Evolutionary conservation across 495 filamentous ascomycete genomes (phyloP).

Genomic region (Cryomyces minteri): DNA sequence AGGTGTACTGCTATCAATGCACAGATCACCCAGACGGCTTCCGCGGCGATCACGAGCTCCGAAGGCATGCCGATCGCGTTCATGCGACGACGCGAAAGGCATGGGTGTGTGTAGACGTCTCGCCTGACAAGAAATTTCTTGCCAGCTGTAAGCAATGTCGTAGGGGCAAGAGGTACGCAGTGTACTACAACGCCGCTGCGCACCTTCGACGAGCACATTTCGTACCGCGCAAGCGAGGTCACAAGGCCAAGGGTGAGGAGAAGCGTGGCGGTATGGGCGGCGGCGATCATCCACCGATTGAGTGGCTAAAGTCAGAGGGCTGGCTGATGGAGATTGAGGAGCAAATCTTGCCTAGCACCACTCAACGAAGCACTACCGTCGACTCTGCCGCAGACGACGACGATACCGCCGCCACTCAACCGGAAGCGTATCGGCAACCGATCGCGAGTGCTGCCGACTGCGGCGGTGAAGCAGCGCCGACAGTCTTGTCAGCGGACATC

Average conservation of each 20-base stretch:
- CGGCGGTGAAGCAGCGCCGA: too few relatives aligned
- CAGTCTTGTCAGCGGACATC: too few relatives aligned
- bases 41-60: conserved; percentile 83
- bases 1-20: conserved; percentile 58
- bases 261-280: conserved; percentile 68
- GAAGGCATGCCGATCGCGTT: conserved; percentile 65
- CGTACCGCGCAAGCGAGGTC: conserved; percentile 39
- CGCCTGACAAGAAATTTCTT: conserved; percentile 26
- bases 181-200: conserved; percentile 91
- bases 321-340: conserved; percentile 65
- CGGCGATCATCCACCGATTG: conserved; percentile 68
- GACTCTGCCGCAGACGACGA: too few relatives aligned
- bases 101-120: conserved; percentile 59
- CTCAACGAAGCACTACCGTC: too few relatives aligned
- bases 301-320: conserved; percentile 39
- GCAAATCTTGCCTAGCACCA: not conserved
- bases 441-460: too few relatives aligned
- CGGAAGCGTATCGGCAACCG: too few relatives aligned
- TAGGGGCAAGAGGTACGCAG: conserved; percentile 61
- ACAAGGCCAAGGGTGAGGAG: conserved; percentile 36
- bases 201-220: conserved; percentile 87
- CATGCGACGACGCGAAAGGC: conserved; percentile 59
- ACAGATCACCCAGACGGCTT: conserved; percentile 70
- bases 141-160: conserved; percentile 78
- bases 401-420: too few relatives aligned